Conservation (phyloP, 768 basidiomycete species). For the Pleurotus platypus region DNA sequence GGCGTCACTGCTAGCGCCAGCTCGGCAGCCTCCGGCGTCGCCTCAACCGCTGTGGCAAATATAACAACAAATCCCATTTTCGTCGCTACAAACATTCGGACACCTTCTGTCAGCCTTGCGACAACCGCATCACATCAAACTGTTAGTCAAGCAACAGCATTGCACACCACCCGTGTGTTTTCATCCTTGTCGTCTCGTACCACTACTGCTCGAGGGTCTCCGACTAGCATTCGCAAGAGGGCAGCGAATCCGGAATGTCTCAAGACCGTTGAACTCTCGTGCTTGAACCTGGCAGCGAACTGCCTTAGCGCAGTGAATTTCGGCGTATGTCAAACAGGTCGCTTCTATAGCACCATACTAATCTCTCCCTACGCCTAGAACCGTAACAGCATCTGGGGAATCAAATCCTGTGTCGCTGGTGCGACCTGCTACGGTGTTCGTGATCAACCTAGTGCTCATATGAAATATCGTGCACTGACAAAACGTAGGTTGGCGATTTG, state of each 20-base stretch:
- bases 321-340: neutral
- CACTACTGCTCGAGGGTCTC: neutral
- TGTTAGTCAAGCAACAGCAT: neutral
- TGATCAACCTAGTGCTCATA: neutral
- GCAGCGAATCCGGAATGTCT: conserved; percentile 10
- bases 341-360: neutral
- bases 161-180: neutral
- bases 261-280: conserved; percentile 9
- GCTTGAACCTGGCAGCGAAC: conserved; percentile 11
- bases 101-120: neutral
- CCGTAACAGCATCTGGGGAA: conserved; percentile 9
- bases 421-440: conserved; percentile 14
- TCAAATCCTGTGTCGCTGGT: conserved; percentile 13
- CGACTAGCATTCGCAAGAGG: conserved; percentile 6
- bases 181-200: neutral
- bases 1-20: neutral
- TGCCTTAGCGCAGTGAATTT: conserved; percentile 7
- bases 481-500: conserved; percentile 11
- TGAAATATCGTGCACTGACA: neutral
- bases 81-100: neutral
- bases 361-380: neutral
- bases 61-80: neutral
- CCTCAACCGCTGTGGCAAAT: neutral
- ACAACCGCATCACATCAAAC: neutral
- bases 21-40: neutral